These are phyloP conservation scores for Clonostachys solani DNA, from an alignment of 2,329 filamentous ascomycete species.

Conservation along the genomic window DNA sequence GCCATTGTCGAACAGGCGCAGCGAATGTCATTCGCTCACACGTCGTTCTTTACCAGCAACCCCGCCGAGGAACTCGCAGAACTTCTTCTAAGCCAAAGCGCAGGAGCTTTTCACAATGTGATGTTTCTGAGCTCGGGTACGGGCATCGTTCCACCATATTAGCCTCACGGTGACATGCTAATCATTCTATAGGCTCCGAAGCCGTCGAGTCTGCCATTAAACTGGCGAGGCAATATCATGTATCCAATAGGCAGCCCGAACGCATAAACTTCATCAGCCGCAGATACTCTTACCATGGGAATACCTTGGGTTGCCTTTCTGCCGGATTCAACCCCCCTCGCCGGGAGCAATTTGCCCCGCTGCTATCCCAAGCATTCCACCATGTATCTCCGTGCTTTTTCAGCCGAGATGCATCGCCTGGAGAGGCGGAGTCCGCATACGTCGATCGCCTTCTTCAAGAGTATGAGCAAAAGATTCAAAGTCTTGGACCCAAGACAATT, in stretches of 20 bases:
- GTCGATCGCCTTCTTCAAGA: slow-evolving; percentile 27
- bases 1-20: slow-evolving; percentile 53
- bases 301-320: slow-evolving; percentile 36
- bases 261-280: slow-evolving; percentile 32
- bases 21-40: slow-evolving; percentile 15
- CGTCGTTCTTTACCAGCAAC: slow-evolving; percentile 11
- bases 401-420: background rate
- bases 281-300: slow-evolving; percentile 39
- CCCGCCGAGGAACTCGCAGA: slow-evolving; percentile 12
- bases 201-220: slow-evolving; percentile 43
- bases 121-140: slow-evolving; percentile 13
- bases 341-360: slow-evolving; percentile 9
- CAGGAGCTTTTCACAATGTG: slow-evolving; percentile 11
- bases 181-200: slow-evolving; percentile 9
- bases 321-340: slow-evolving; percentile 17
- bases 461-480: slow-evolving; percentile 35
- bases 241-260: slow-evolving; percentile 24
- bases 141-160: background rate
- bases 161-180: background rate
- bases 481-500: slow-evolving; percentile 33
- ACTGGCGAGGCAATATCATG: slow-evolving; percentile 39
- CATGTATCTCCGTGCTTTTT: slow-evolving; percentile 9
- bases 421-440: slow-evolving; percentile 23
- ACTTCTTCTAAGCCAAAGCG: slow-evolving; percentile 8
- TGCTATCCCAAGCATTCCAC: slow-evolving; percentile 10